Evolutionary conservation across 495 filamentous ascomycete species (phyloP), one percentile per base, ranked within the genome.

Genomic region (Tuber aestivum): DNA sequence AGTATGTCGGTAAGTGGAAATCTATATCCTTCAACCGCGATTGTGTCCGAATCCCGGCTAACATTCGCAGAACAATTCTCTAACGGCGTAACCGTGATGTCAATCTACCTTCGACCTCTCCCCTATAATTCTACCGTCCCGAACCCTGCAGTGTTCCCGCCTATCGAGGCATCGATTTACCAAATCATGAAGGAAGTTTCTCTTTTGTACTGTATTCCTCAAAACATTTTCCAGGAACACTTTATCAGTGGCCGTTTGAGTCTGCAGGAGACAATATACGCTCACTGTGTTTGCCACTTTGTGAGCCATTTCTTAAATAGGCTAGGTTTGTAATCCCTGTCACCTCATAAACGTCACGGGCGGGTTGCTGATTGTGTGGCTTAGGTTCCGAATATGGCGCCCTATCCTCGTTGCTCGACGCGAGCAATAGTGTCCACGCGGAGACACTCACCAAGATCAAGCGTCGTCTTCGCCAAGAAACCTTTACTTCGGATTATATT

Each of bases 131-230:
- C 84, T 48, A 85, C 83, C 73, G 86, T 83, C 82, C 83, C 73
- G 84, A 86, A 73, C 84, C 87, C 23, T 69, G 77, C 79, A 45
- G 82, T 87, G 61, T 89, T 88, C 80, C 92, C 92, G 9, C 91
- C 91, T 0, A 95, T 99, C 75, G 93, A 97, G 83, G 90, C 94
- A 68, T 94, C 94, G 14, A 97, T 99, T 78, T 94, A 97, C 86
- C 96, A 99, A 85, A 97, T 99, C 85, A 97, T 96, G 87, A 97
- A 98, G 88, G 95, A 99, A 84, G 90, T 96, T 70, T 97, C 94
- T 18, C 89, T 99, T 68, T 87, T 99, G 48, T 99, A 97, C 89
- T 99, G 95, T 86, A 92, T 99, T 79, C 95, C 95, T 9, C 95
- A 97, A 84, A 98, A 97, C 86, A 93, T 94, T 83, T 92, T 98